Evolutionary conservation across 108 stramenopile species (phyloP), one percentile per base, ranked within the genome.

Genomic region (Phaeodactylum tricornutum): DNA sequence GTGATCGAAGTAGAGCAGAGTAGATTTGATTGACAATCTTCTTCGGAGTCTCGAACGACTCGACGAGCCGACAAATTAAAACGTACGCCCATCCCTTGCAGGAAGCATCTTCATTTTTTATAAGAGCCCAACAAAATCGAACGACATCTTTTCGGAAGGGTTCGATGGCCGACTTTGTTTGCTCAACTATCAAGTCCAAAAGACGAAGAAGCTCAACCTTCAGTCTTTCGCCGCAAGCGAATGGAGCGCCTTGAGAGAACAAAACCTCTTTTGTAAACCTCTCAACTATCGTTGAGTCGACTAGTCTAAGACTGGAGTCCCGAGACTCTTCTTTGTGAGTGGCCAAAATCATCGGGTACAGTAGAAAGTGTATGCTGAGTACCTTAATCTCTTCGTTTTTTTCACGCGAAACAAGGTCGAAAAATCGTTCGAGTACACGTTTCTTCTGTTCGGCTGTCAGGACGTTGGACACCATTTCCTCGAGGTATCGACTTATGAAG

Each of bases 21-120:
- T 84, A 83, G 9, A 92, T 87, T 66, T 93, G 89, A 5, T 93
- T 74, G 41, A 91, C 80, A n/a, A 89, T 69, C 43, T 87, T 87
- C 20, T 75, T 26, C 19, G 92, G 86, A 6, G 92, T 82, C 22
- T 74, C 80, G 61, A 86, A 92, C 9, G 47, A 6, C n/a, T 53
- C 67, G 31, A 93, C 81, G 59, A 94, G 87, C 11, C 72, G 54
- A 54, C 83, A 85, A 5, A 96, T 62, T 43, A 87, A 86, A 30
- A 93, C 51, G 61, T 94, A 93, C 3, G 93, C 93, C 84, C 90
- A 94, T 53, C 75, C 73, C 66, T 93, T 97, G 44, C 85, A 79
- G 8, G 64, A 53, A 17, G 70, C 37, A 58, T 93, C 83, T 7
- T 94, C 93, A 31, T 67, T 75, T 62, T 92, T 93, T 26, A 92